These are phyloP conservation scores for Cryptosporidium parvum DNA, from an alignment of 169 alveolate genomes.

Conservation along the genomic window DNA sequence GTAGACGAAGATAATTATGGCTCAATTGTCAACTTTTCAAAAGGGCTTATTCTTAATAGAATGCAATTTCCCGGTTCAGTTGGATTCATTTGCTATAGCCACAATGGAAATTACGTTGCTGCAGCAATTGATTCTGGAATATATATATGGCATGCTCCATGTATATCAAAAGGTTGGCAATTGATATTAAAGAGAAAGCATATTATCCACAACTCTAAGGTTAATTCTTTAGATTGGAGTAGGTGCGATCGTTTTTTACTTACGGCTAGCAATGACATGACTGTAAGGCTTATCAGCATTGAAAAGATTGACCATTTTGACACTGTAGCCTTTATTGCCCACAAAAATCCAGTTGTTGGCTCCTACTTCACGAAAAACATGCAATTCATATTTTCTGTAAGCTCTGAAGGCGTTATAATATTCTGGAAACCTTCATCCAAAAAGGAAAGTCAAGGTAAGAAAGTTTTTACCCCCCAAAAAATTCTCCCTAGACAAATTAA, in stretches of 20 bases:
- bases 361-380: slow-evolving; percentile 85
- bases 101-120: slow-evolving; percentile 71
- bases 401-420: slow-evolving; percentile 87
- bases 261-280: slow-evolving; percentile 85
- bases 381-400: slow-evolving; percentile 84
- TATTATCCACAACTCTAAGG: slow-evolving; percentile 83
- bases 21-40: slow-evolving; percentile 70
- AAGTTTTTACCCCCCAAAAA: background rate
- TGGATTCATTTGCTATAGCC: slow-evolving; percentile 31
- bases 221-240: slow-evolving; percentile 85
- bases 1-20: slow-evolving; percentile 82
- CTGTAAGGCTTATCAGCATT: slow-evolving; percentile 87
- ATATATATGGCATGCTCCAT: slow-evolving; percentile 75
- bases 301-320: slow-evolving; percentile 80
- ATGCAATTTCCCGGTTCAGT: slow-evolving; percentile 58
- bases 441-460: slow-evolving; percentile 10
- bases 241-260: slow-evolving; percentile 80
- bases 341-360: slow-evolving; percentile 82
- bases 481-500: slow-evolving; percentile 46
- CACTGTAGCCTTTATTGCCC: slow-evolving; percentile 85
- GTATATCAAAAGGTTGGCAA: slow-evolving; percentile 72
- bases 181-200: slow-evolving; percentile 81
- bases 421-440: slow-evolving; percentile 80
- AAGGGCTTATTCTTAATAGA: slow-evolving; percentile 83
- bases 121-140: slow-evolving; percentile 68